A percentile compares a stretch with the other conserved stretches of the same genome.
These are phyloP conservation scores for Leccinum barrowsii DNA, from an alignment of 768 basidiomycete genomes.

Conservation along the genomic window DNA sequence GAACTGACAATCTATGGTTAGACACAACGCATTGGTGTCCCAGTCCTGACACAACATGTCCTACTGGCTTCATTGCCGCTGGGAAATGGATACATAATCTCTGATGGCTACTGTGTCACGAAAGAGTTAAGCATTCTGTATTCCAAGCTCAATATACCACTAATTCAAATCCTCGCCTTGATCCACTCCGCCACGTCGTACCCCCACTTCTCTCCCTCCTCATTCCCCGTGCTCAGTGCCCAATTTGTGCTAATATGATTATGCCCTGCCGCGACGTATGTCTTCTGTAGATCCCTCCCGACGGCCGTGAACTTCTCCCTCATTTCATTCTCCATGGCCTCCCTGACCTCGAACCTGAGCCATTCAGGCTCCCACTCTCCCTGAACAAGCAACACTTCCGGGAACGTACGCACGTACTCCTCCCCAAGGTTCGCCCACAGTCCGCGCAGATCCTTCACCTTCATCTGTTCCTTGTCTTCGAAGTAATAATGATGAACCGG, in stretches of 20 bases:
- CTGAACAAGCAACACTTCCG: conserved; percentile 45
- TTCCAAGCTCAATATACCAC: not conserved
- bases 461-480: conserved; percentile 41
- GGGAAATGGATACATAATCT: too few species aligned
- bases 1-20: too few species aligned
- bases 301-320: conserved; percentile 31
- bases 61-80: not conserved
- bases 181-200: conserved; percentile 42
- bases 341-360: conserved; percentile 34
- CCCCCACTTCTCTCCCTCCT: conserved; percentile 61
- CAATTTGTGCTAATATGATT: conserved; percentile 60
- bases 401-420: conserved; percentile 37
- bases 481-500: conserved; percentile 26
- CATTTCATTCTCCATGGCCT: conserved; percentile 39
- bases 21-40: too few species aligned
- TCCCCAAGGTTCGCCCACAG: conserved; percentile 38
- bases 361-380: conserved; percentile 53
- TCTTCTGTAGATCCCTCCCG: conserved; percentile 20
- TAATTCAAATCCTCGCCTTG: conserved; percentile 14
- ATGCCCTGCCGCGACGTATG: conserved; percentile 46
- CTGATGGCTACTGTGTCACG: too few species aligned
- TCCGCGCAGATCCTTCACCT: conserved; percentile 37
- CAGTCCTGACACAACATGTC: not conserved
- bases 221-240: conserved; percentile 50
- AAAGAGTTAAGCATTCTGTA: not conserved